Conservation (phyloP, 2,329 filamentous ascomycete genomes). For the Cladophialophora psammophila region DNA sequence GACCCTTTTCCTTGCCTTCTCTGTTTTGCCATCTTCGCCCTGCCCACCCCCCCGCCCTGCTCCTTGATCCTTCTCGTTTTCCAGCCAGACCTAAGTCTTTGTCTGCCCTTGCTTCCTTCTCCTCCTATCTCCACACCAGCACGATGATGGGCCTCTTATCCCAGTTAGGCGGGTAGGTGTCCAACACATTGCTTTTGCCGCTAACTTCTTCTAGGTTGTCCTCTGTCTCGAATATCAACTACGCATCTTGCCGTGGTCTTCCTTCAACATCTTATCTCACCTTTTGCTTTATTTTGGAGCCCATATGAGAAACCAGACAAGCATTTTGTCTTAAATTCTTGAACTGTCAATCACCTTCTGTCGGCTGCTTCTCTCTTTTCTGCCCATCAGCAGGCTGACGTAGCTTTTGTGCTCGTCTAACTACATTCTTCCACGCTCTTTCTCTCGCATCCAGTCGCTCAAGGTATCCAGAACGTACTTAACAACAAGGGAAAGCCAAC, state of each 20-base stretch:
- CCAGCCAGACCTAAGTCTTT: constrained; percentile 18
- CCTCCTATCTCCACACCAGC: constrained; percentile 30
- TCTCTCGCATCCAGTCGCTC: background rate
- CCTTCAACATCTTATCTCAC: constrained; percentile 25
- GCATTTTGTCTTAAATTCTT: constrained; percentile 18
- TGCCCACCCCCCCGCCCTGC: constrained; percentile 16
- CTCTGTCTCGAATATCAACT: constrained; percentile 31
- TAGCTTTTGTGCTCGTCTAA: background rate
- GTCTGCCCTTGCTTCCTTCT: constrained; percentile 23
- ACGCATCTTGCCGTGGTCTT: constrained; percentile 32
- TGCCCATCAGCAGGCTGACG: background rate
- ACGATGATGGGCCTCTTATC: constrained; percentile 13
- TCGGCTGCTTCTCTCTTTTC: background rate
- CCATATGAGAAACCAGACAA: constrained; percentile 21
- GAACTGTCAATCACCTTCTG: background rate
- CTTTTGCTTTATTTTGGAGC: constrained; percentile 25
- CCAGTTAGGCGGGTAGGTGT: constrained; percentile 8
- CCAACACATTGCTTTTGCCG: constrained; percentile 14
- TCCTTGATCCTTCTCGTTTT: constrained; percentile 15
- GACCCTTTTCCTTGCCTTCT: constrained; percentile 15
- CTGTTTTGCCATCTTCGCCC: constrained; percentile 18
- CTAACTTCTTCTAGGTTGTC: constrained; percentile 8
- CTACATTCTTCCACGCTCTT: background rate
- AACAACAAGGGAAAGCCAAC: constrained; percentile 7
- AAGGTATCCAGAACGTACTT: constrained; percentile 8